phyloP scores from a whole-genome alignment of 257 asterid species.

The Agastache rugosa region DNA sequence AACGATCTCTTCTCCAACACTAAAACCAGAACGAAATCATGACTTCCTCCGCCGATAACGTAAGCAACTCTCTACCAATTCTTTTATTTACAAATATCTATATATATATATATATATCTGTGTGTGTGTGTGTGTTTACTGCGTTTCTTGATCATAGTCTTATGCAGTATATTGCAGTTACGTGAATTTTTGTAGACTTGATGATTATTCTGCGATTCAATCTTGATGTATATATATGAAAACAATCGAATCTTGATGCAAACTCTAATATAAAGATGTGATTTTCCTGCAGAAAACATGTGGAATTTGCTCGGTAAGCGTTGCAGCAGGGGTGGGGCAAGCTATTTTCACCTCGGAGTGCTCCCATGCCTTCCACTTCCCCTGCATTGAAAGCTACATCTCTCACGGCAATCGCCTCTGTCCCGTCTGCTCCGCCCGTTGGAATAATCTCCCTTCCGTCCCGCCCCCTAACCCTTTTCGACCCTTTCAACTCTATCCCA shows the following conservation, averaged over 20 bases:
- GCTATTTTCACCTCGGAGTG: constrained; percentile 47
- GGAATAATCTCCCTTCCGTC: constrained; percentile 34
- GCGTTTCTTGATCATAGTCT: too few species aligned
- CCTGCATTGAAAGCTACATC: constrained; percentile 28
- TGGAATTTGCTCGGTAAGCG: constrained; percentile 37
- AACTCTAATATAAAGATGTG: neutral
- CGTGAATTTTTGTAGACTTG: too few species aligned
- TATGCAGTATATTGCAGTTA: too few species aligned
- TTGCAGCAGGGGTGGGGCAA: constrained; percentile 38
- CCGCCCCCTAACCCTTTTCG: neutral
- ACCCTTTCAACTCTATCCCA: neutral
- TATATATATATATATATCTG: too few species aligned
- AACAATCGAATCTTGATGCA: neutral
- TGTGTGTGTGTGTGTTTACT: too few species aligned
- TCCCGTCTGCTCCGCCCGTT: constrained; percentile 39
- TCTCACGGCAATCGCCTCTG: constrained; percentile 26
- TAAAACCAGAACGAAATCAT: neutral
- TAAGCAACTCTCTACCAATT: neutral
- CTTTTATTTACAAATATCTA: too few species aligned
- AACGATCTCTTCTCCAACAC: neutral
- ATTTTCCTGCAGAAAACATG: constrained; percentile 43
- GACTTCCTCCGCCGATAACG: constrained; percentile 19
- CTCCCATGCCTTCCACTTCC: constrained; percentile 45
- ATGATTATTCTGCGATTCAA: too few species aligned
- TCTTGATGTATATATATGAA: too few species aligned